Percentiles rank a stretch among this genome's conserved stretches.
Evolutionary conservation across 2,329 filamentous ascomycete genomes (phyloP).

Genomic region (Arachnomyces sp.): DNA sequence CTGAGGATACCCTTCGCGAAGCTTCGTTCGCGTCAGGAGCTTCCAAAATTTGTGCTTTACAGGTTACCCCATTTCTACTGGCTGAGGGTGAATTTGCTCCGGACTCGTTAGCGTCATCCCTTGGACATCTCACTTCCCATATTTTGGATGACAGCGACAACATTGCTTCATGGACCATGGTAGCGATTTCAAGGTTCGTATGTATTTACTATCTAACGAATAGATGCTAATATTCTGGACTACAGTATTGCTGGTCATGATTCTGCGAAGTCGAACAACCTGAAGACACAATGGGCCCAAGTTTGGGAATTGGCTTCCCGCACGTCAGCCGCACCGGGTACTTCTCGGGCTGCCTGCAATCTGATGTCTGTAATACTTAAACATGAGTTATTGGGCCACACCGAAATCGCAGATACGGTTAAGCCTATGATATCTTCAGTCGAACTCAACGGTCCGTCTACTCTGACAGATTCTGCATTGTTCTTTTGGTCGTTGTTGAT

Average conservation of each 20-base stretch:
- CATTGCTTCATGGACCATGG: constrained; percentile 71
- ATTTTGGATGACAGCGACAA: constrained; percentile 61
- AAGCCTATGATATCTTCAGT: constrained; percentile 66
- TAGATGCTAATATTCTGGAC: constrained; percentile 9
- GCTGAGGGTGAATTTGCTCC: constrained; percentile 37
- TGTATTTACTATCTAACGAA: not conserved
- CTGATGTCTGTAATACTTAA: constrained; percentile 62
- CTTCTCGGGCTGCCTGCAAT: constrained; percentile 69
- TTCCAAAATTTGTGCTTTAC: constrained; percentile 43
- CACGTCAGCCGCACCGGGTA: constrained; percentile 59
- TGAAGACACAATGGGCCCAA: constrained; percentile 56
- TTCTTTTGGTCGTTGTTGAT: constrained; percentile 63
- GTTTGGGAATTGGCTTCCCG: constrained; percentile 68
- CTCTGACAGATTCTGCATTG: constrained; percentile 71
- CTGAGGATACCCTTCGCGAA: constrained; percentile 30
- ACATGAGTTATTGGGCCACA: constrained; percentile 57
- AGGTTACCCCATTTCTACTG: constrained; percentile 46
- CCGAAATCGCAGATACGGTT: constrained; percentile 58
- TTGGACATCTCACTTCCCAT: constrained; percentile 51
- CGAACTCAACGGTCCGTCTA: constrained; percentile 71
- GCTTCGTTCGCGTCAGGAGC: constrained; percentile 28
- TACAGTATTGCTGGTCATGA: constrained; percentile 26
- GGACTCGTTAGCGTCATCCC: constrained; percentile 47
- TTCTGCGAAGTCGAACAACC: constrained; percentile 29
- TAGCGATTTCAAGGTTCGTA: constrained; percentile 68